Evolutionary conservation across 2,329 filamentous ascomycete genomes (phyloP).

Genomic region (Clonostachys chloroleuca): DNA sequence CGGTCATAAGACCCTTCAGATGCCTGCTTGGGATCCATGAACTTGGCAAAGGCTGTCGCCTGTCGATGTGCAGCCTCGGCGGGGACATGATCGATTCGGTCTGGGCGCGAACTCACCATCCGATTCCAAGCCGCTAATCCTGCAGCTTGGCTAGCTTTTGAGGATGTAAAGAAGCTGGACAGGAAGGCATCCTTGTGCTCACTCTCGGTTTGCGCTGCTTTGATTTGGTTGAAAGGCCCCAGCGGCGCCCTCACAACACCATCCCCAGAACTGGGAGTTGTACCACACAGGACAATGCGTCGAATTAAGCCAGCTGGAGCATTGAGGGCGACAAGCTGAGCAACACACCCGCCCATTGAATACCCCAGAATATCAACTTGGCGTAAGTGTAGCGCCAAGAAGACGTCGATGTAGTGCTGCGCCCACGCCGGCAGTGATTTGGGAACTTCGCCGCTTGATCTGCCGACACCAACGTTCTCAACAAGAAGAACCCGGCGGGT

Average conservation of each 20-base stretch:
- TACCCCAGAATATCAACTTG: conserved; percentile 42
- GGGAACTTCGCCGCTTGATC: conserved; percentile 33
- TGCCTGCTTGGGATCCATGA: conserved; percentile 24
- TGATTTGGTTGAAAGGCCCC: conserved; percentile 24
- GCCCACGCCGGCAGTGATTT: conserved; percentile 21
- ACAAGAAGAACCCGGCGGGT: conserved; percentile 36
- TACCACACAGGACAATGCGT: conserved; percentile 36
- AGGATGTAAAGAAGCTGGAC: conserved; percentile 23
- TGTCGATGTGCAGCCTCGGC: conserved; percentile 19
- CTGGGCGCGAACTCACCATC: conserved; percentile 16
- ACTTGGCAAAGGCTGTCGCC: conserved; percentile 23
- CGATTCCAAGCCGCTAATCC: conserved; percentile 25
- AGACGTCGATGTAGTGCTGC: conserved; percentile 24
- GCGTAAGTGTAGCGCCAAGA: conserved; percentile 26
- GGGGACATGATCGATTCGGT: conserved; percentile 16
- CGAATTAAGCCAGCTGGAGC: conserved; percentile 24
- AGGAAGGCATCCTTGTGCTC: conserved; percentile 25
- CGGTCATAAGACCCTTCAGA: conserved; percentile 23
- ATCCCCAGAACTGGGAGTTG: conserved; percentile 29
- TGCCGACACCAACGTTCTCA: conserved; percentile 43
- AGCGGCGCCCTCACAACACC: conserved; percentile 21
- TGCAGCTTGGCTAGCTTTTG: conserved; percentile 19
- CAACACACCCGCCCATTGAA: conserved; percentile 42
- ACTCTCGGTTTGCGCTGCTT: conserved; percentile 18
- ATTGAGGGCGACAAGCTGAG: conserved; percentile 37